Base-by-base conservation (phyloP, 2,329 filamentous ascomycete species). In the Neopestalotiopsis sp. region DNA sequence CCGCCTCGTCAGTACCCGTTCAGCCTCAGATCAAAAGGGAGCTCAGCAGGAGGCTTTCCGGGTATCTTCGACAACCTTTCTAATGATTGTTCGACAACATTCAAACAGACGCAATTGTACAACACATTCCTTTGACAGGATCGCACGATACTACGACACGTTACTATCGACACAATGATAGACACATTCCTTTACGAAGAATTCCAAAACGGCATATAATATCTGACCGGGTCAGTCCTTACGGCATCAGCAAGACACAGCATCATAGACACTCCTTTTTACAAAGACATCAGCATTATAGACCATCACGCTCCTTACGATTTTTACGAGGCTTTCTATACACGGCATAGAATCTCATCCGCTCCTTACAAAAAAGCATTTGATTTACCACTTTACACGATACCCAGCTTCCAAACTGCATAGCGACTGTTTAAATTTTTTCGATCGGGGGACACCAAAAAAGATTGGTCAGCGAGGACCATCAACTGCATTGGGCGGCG, bases 341-440 rank as follows among this genome's bases (percentile, higher is more conserved):
- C 70, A 28, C 66, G 70, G 68, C 73, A 78, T 77, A 79, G 75
- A 77, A 79, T 79, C 74, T 79, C 74, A 76, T 75, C 78, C 77
- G 73, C 76, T 81, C 79, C 78, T 78, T 79, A 38, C 74, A 73
- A 69, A 72, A 70, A 72, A 73, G 74, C 74, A 77, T 74, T 74
- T 77, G 73, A 20, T 77, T 73, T 75, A 76, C 45, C n/a, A 53
- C n/a, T 75, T 73, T 74, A 71, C 71, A 76, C 69, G 76, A 80
- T 79, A 78, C 75, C 77, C 75, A 66, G 69, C 65, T 82, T 81
- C 82, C 81, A 83, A 83, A 84, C 80, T 86, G 85, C 85, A 88
- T 87, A 86, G 85, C 86, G 85, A 84, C 83, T 85, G 81, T 83
- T 83, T 82, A 77, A 72, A 75, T 68, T 69, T 72, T 73, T 77